Evolutionary conservation across 2,329 filamentous ascomycete genomes (phyloP).

Genomic region (Dactylellina parvicollis): DNA sequence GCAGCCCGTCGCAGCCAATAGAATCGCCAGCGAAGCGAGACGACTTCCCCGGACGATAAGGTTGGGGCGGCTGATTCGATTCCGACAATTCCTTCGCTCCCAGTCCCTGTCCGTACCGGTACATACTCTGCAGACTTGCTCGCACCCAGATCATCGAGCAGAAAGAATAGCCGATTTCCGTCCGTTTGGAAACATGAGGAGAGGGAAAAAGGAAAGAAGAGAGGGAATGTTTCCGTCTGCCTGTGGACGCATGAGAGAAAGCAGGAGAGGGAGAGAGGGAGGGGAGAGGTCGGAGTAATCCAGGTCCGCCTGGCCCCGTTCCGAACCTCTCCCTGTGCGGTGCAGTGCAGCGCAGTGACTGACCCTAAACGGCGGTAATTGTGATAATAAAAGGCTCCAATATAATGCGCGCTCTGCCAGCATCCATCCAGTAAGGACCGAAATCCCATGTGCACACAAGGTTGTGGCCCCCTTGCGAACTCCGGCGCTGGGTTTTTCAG

Average conservation of each 20-base stretch:
- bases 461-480: slow-evolving; percentile 31
- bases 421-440: background rate
- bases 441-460: slow-evolving; percentile 12
- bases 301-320: slow-evolving; percentile 45
- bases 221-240: slow-evolving; percentile 1
- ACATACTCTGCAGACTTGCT: background rate
- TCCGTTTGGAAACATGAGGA: slow-evolving; percentile 1
- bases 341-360: slow-evolving; percentile 7
- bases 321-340: slow-evolving; percentile 34
- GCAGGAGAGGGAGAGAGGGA: background rate
- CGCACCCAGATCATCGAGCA: background rate
- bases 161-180: slow-evolving; percentile 44
- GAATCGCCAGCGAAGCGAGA: slow-evolving; percentile 31
- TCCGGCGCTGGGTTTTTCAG: slow-evolving; percentile 21
- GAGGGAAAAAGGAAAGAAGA: background rate
- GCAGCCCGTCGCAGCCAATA: slow-evolving; percentile 23
- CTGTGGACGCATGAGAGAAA: slow-evolving; percentile 4
- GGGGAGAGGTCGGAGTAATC: slow-evolving; percentile 38
- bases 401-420: slow-evolving; percentile 8
- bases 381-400: slow-evolving; percentile 8
- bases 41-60: slow-evolving; percentile 49
- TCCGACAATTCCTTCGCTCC: slow-evolving; percentile 12
- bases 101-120: slow-evolving; percentile 4
- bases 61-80: slow-evolving; percentile 52
- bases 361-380: slow-evolving; percentile 37